These are phyloP conservation scores for Metschnikowia amazonensis DNA, from an alignment of 805 yeast genomes.

Conservation along the genomic window DNA sequence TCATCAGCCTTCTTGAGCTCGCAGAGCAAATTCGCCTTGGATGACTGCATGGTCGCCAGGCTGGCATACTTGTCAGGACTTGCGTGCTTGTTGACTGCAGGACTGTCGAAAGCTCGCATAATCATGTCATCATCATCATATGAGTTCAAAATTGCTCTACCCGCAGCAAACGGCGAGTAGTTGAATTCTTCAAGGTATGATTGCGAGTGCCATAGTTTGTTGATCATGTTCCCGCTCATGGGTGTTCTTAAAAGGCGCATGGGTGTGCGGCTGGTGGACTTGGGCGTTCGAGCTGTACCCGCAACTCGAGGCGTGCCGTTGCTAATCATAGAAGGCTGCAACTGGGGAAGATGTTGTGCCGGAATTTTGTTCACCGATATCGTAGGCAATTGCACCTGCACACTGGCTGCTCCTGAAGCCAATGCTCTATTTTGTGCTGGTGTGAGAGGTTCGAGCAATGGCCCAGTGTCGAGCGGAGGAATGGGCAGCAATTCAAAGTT, in stretches of 20 bases:
- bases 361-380: constrained; percentile 10
- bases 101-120: constrained; percentile 36
- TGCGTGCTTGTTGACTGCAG: constrained; percentile 10
- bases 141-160: constrained; percentile 26
- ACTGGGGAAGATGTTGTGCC: constrained; percentile 8
- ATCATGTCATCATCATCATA: constrained; percentile 47
- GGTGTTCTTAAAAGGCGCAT: constrained; percentile 37
- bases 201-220: constrained; percentile 63
- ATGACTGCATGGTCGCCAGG: constrained; percentile 12
- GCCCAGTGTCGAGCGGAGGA: constrained; percentile 57
- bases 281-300: constrained; percentile 28
- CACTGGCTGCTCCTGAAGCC: constrained; percentile 5
- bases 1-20: constrained; percentile 14
- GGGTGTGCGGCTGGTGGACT: constrained; percentile 33
- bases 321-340: constrained; percentile 11
- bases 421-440: constrained; percentile 37
- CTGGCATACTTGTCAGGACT: constrained; percentile 20
- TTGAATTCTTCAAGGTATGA: constrained; percentile 65
- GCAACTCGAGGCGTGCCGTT: constrained; percentile 14
- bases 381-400: constrained; percentile 14
- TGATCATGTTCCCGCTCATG: constrained; percentile 42
- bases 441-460: constrained; percentile 60
- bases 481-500: constrained; percentile 63
- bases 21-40: constrained; percentile 10
- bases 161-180: constrained; percentile 37